Percentiles rank a stretch among this genome's conserved stretches.
phyloP scores from a whole-genome alignment of 1,284 basidiomycete species.

The Sparassis latifolia region DNA sequence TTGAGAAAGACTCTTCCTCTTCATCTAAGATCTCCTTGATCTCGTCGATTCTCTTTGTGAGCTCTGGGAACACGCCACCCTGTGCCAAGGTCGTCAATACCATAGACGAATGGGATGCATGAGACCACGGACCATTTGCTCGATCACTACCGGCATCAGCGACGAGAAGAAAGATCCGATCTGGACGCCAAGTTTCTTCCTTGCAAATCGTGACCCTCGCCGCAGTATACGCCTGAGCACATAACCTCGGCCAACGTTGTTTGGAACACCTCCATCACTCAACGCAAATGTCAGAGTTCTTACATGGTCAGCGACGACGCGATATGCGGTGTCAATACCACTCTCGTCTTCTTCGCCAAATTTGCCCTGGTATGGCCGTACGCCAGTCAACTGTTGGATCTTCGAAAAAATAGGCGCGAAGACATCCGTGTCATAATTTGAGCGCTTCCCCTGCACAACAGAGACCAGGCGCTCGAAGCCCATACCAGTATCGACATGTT shows the following conservation, averaged over 20 bases:
- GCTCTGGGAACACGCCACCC: conserved; percentile 91
- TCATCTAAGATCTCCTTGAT: conserved; percentile 96
- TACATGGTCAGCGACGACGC: conserved; percentile 95
- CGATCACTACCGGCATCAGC: conserved; percentile 83
- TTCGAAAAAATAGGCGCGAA: conserved; percentile 87
- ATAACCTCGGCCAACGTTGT: conserved; percentile 95
- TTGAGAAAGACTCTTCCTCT: conserved; percentile 95
- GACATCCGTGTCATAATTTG: conserved; percentile 98
- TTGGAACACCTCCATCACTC: conserved; percentile 93
- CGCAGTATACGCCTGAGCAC: conserved; percentile 90
- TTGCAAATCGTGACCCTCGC: conserved; percentile 89
- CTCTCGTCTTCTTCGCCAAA: conserved; percentile 92
- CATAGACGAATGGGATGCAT: background rate
- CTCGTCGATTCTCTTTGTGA: conserved; percentile 78
- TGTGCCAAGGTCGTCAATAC: conserved; percentile 24
- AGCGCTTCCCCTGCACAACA: conserved; percentile 83
- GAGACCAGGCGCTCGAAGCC: conserved; percentile 98
- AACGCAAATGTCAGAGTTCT: conserved; percentile 94
- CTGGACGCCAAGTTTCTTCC: conserved; percentile 91
- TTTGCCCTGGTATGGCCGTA: conserved; percentile 82
- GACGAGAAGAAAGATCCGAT: conserved; percentile 97
- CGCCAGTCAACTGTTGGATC: conserved; percentile 88
- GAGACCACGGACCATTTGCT: conserved; percentile 66
- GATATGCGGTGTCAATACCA: conserved; percentile 96
- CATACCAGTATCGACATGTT: conserved; percentile 98